A percentile compares a stretch with the other conserved stretches of the same genome.
Conservation (phyloP, 495 filamentous ascomycete genomes). For the Aspergillus bertholletiae region DNA sequence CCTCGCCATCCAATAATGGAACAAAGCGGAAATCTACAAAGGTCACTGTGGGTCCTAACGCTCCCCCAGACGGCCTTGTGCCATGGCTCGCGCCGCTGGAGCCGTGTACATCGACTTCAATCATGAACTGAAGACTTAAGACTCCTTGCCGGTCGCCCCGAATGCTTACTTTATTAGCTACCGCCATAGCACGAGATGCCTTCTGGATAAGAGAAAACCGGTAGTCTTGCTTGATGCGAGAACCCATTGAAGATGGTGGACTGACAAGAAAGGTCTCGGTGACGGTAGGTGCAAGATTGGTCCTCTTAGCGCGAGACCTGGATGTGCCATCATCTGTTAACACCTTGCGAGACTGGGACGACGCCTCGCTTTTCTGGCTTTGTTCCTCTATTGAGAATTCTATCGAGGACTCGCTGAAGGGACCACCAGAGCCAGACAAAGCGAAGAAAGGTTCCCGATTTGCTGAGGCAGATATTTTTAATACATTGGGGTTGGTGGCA, state of each 20-base stretch:
- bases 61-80: neutral
- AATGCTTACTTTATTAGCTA: conserved; percentile 89
- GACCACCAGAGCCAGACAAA: conserved; percentile 65
- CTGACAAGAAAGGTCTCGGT: conserved; percentile 48
- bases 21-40: conserved; percentile 82
- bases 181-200: conserved; percentile 81
- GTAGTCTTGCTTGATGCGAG: conserved; percentile 51
- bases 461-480: conserved; percentile 62
- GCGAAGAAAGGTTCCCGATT: conserved; percentile 64
- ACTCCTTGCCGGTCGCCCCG: conserved; percentile 84
- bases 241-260: conserved; percentile 40
- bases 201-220: conserved; percentile 81
- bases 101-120: conserved; percentile 59
- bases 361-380: conserved; percentile 2
- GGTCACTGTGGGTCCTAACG: conserved; percentile 37
- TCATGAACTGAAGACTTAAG: conserved; percentile 94
- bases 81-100: conserved; percentile 15
- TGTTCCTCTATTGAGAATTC: conserved; percentile 77
- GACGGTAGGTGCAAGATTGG: conserved; percentile 39
- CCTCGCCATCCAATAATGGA: conserved; percentile 61
- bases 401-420: conserved; percentile 74
- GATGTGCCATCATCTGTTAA: conserved; percentile 37
- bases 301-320: conserved; percentile 42
- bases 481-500: conserved; percentile 61
- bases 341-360: conserved; percentile 25